Evolutionary conservation across 1,284 basidiomycete species (phyloP).

Genomic region (Moesziomyces sp.): DNA sequence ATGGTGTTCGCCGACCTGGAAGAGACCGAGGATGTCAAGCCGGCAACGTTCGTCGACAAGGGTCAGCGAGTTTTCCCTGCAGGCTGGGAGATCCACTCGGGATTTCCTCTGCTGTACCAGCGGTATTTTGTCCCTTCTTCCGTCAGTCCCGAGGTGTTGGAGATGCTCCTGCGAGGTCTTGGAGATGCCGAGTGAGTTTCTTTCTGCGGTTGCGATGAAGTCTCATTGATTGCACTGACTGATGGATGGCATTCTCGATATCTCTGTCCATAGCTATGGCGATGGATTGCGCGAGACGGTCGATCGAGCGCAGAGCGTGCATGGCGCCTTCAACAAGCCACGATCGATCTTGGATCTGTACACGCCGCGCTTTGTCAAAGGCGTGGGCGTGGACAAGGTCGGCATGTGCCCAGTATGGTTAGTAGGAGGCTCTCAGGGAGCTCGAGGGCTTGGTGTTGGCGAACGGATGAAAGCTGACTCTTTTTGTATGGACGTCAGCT

Average conservation of each 20-base stretch:
- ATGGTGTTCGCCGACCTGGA: not conserved
- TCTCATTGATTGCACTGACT: not conserved
- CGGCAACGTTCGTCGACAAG: not conserved
- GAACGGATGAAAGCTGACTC: not conserved
- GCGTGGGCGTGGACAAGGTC: slow-evolving; percentile 36
- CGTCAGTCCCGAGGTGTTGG: slow-evolving; percentile 34
- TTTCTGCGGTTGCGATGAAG: not conserved
- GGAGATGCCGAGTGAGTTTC: slow-evolving; percentile 22
- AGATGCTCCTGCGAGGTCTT: slow-evolving; percentile 22
- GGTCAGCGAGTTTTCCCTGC: slow-evolving; percentile 23
- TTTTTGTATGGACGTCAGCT: slow-evolving; percentile 8
- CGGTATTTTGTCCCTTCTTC: slow-evolving; percentile 41
- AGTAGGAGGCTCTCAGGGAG: slow-evolving; percentile 1
- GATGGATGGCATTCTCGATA: too few species aligned
- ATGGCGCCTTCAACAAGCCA: slow-evolving; percentile 40
- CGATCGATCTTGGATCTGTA: slow-evolving; percentile 52
- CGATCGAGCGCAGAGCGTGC: slow-evolving; percentile 17
- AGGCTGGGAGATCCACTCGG: slow-evolving; percentile 21
- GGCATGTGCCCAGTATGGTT: slow-evolving; percentile 56
- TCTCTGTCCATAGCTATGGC: slow-evolving; percentile 11
- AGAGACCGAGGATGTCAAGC: not conserved
- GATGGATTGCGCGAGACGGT: slow-evolving; percentile 18
- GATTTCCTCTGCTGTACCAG: slow-evolving; percentile 42
- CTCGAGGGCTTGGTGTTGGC: not conserved
- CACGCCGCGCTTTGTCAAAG: slow-evolving; percentile 49